Percentiles rank a stretch among this genome's conserved stretches.
Conservation (phyloP, 805 yeast genomes). For the Wickerhamiella siamensis region DNA sequence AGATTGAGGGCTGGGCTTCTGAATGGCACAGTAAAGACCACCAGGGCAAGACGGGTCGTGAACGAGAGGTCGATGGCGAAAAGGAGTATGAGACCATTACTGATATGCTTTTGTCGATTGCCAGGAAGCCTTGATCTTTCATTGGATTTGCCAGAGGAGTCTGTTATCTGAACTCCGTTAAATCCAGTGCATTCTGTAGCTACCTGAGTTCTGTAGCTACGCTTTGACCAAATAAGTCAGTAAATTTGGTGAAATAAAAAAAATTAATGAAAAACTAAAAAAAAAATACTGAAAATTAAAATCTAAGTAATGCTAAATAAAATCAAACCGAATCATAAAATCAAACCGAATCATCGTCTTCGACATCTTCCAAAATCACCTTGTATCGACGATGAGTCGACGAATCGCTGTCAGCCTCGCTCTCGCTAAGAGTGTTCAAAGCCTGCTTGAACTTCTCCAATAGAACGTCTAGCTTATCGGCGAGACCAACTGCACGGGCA, state of each 20-base stretch:
- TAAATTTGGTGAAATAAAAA: too few relatives aligned
- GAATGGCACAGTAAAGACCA: background rate
- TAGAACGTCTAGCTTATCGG: slow-evolving; percentile 11
- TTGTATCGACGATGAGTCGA: background rate
- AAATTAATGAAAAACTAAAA: too few relatives aligned
- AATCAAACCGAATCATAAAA: too few relatives aligned
- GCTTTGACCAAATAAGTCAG: too few relatives aligned
- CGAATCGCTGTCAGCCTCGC: background rate
- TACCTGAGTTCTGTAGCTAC: too few relatives aligned
- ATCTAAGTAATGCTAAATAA: too few relatives aligned
- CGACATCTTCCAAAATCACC: background rate
- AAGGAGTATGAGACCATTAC: background rate
- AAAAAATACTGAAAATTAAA: too few relatives aligned
- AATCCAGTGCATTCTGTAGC: too few relatives aligned
- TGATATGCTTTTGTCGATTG: background rate
- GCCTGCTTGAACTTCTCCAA: background rate
- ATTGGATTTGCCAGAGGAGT: too few relatives aligned
- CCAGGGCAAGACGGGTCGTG: background rate
- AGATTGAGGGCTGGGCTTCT: background rate
- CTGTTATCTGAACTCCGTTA: too few relatives aligned
- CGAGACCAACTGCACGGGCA: slow-evolving; percentile 11
- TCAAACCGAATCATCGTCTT: background rate
- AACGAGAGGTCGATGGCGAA: background rate
- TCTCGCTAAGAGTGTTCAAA: background rate
- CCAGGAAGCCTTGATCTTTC: background rate